phyloP scores from a whole-genome alignment of 768 basidiomycete species.

The Coprinellus micaceus region DNA sequence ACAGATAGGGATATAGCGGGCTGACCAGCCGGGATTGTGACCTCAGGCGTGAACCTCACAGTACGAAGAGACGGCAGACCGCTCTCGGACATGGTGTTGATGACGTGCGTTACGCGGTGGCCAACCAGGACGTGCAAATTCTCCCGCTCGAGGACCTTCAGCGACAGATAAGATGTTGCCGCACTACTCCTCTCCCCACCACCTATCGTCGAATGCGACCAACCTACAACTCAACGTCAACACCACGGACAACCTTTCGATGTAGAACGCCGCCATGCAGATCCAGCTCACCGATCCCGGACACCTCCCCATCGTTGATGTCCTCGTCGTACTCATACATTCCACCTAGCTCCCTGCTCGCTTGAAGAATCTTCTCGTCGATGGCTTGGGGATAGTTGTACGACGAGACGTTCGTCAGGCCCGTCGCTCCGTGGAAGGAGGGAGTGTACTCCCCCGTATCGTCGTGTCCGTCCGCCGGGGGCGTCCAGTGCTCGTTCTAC shows the following conservation, averaged over 20 bases:
- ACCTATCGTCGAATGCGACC: conserved; percentile 8
- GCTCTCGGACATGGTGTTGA: conserved; percentile 13
- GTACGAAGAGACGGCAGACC: conserved; percentile 19
- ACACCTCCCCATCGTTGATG: conserved; percentile 36
- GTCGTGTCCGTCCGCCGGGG: conserved; percentile 29
- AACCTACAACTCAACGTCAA: conserved; percentile 2
- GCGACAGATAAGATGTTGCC: conserved; percentile 29
- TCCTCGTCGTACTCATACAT: conserved; percentile 41
- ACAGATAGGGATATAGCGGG: background rate
- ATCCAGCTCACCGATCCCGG: conserved; percentile 37
- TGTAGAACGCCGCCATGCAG: background rate
- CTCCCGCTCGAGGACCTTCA: conserved; percentile 20
- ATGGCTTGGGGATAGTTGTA: conserved; percentile 22
- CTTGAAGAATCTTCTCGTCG: conserved; percentile 31
- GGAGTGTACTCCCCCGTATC: conserved; percentile 31
- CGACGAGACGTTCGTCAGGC: conserved; percentile 25
- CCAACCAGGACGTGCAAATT: conserved; percentile 30
- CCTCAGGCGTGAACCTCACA: conserved; percentile 16
- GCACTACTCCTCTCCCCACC: conserved; percentile 19
- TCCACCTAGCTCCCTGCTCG: conserved; percentile 29
- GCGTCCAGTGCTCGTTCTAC: conserved; percentile 24
- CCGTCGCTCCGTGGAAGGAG: conserved; percentile 24
- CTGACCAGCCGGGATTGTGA: background rate
- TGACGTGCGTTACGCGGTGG: conserved; percentile 20
- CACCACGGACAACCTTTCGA: background rate